These are phyloP conservation scores for Hymenoscyphus salicellus DNA, from an alignment of 2,329 filamentous ascomycete species.

Conservation along the genomic window DNA sequence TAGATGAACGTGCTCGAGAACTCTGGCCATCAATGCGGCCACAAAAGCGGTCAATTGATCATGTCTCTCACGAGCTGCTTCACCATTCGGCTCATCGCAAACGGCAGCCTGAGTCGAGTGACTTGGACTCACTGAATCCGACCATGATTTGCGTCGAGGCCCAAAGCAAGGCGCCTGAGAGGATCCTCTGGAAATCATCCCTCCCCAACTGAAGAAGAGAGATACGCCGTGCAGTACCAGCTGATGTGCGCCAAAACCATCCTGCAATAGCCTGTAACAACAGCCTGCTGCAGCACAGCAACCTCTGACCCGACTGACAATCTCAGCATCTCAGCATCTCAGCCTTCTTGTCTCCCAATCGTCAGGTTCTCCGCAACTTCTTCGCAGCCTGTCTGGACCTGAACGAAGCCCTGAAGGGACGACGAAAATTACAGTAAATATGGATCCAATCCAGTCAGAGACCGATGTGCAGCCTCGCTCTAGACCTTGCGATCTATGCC, in stretches of 20 bases:
- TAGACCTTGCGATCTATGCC: neutral
- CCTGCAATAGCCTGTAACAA: neutral
- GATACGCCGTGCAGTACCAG: neutral
- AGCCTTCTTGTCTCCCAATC: neutral
- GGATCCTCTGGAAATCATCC: neutral
- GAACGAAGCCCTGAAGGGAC: neutral
- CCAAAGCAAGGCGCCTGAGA: neutral
- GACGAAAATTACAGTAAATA: neutral
- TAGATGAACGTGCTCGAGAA: neutral
- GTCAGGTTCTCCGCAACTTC: neutral
- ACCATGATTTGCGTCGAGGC: neutral
- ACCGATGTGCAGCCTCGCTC: constrained; percentile 1
- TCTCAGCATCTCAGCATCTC: neutral
- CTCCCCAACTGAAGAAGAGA: neutral
- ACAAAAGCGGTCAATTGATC: neutral
- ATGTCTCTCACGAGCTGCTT: neutral
- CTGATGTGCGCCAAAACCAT: neutral
- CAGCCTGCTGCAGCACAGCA: no score
- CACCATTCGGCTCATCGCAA: neutral
- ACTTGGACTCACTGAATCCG: neutral
- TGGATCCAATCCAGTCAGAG: no score
- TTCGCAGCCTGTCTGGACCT: neutral
- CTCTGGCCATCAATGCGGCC: neutral
- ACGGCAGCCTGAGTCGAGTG: neutral
- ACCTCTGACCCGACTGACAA: no score